Evolutionary conservation across 371 early-diverging fungal species (phyloP).

Genomic region (Catenaria anguillulae): DNA sequence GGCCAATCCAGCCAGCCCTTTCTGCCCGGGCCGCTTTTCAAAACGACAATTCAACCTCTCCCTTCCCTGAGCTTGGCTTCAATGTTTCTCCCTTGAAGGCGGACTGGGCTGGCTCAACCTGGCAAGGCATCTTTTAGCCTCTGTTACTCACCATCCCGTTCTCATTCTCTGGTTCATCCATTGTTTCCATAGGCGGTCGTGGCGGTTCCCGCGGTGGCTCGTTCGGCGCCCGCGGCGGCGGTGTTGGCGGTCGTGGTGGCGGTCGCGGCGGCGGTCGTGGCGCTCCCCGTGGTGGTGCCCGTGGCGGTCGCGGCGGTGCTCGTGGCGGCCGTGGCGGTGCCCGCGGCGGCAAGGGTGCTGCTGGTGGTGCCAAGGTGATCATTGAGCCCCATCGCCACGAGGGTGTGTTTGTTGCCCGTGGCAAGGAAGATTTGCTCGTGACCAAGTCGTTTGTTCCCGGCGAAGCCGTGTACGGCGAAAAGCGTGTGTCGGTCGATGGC

Average conservation of each 20-base stretch:
- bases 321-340: constrained; percentile 23
- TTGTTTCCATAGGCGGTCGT: constrained; percentile 11
- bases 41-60: too few relatives aligned
- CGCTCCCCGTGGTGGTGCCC: constrained; percentile 30
- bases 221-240: constrained; percentile 15
- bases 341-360: constrained; percentile 40
- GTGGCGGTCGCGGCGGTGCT: constrained; percentile 32
- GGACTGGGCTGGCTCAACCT: background rate
- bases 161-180: too few relatives aligned
- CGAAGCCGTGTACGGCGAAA: constrained; percentile 97
- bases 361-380: constrained; percentile 81
- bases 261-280: constrained; percentile 24
- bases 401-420: constrained; percentile 94
- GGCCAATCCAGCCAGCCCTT: too few relatives aligned
- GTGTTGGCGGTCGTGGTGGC: constrained; percentile 20
- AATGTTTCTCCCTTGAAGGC: too few relatives aligned
- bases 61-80: too few relatives aligned
- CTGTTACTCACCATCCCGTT: too few relatives aligned
- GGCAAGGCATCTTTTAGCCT: too few relatives aligned
- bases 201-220: constrained; percentile 21
- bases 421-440: constrained; percentile 97
- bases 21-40: too few relatives aligned
- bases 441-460: constrained; percentile 99
- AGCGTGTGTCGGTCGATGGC: constrained; percentile 84
- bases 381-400: constrained; percentile 96